Evolutionary conservation across 805 yeast species (phyloP), one percentile per base, ranked within the genome.

Genomic region (Hanseniaspora vineae): DNA sequence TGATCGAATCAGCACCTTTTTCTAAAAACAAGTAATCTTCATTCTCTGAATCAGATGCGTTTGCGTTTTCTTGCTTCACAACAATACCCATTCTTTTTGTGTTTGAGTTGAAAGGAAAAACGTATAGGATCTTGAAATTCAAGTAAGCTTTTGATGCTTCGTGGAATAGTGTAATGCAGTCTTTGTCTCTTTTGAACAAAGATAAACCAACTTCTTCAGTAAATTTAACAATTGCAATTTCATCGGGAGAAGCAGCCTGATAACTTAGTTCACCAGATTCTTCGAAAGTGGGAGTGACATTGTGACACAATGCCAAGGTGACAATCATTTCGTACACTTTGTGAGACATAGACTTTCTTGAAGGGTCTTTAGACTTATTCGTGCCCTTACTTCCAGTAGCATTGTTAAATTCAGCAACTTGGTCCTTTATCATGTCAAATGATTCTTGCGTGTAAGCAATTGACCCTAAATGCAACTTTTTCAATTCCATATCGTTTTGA

Each of bases 241-340:
- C 99, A 68, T 92, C 99, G 0, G 99, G 99, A 0, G 97, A 89
- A 0, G 97, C 97, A 0, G 98, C 98, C 66, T 92, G 99, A 61
- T 89, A 92, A 2, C 87, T 75, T 14, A 80, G 62, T 49, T 71
- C 79, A 29, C 84, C 87, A 20, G 39, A 14, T 53, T 81, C 85
- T 49, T 82, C 92, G 54, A 80, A 76, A 0, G 95, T 80, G 1
- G 99, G 99, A 0, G 98, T 94, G 31, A 92, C 99, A 55, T 88
- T 88, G 64, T 92, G 99, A 63, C 99, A 92, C n/a, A 90, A 68
- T 0, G 97, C 95, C 45, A 92, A 70, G 1, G 96, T 84, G 0
- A 78, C 64, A 1, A 88, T 77, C 52, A 92, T 69, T 58, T 88
- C 96, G 55, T 89, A 74, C 6, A 89, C 95, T 53, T 85, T 72